Conservation (phyloP, 768 basidiomycete species). For the Russula brevipes region DNA sequence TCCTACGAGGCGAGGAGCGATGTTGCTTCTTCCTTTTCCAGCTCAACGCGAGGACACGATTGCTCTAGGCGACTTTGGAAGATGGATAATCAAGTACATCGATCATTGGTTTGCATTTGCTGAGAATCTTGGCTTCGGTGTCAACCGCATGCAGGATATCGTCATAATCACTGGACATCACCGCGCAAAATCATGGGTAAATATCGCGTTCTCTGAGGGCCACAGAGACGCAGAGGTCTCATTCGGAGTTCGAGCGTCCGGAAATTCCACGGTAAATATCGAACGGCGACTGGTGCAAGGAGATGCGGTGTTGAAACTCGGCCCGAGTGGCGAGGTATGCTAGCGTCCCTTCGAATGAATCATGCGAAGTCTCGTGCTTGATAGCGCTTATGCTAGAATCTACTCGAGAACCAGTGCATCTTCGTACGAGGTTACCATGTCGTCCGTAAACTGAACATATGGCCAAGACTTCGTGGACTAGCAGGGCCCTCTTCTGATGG, state of each 20-base stretch:
- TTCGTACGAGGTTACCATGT: not conserved
- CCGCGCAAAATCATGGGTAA: not conserved
- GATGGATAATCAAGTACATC: not conserved
- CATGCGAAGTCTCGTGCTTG: not conserved
- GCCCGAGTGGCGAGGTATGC: not conserved
- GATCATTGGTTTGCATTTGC: not conserved
- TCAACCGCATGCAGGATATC: not conserved
- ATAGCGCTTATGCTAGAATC: not conserved
- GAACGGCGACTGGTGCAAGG: not conserved
- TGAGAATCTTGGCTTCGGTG: not conserved
- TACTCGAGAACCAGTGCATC: not conserved
- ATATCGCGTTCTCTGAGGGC: not conserved
- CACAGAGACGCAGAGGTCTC: not conserved
- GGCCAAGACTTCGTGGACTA: not conserved
- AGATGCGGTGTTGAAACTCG: not conserved
- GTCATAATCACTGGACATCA: not conserved
- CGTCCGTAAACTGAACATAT: not conserved
- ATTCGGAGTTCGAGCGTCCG: not conserved
- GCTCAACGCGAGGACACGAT: not conserved
- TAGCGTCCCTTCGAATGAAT: not conserved
- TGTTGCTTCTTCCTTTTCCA: not conserved
- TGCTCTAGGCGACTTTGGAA: not conserved
- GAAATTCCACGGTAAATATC: not conserved
- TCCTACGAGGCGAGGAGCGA: not conserved
- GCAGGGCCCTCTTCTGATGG: no score